Percentiles rank a stretch among this genome's conserved stretches.
Conservation (phyloP, 805 yeast genomes). For the Wickerhamiella alocasiicola region DNA sequence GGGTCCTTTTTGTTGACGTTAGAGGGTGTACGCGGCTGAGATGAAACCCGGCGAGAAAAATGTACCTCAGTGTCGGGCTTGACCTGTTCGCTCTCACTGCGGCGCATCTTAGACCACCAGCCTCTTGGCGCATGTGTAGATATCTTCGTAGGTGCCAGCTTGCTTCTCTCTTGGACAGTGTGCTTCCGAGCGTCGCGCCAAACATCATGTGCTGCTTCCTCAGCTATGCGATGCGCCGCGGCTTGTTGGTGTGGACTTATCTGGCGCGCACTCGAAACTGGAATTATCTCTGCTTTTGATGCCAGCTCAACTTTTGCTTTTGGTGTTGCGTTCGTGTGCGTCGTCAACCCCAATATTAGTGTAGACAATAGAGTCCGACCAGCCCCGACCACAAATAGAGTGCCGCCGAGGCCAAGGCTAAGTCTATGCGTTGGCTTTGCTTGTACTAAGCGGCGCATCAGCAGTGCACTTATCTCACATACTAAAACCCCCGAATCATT, state of each 20-base stretch:
- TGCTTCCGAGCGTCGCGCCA: constrained; percentile 1
- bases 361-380: constrained; percentile 11
- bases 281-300: background rate
- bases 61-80: no score
- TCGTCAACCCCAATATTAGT: constrained; percentile 1
- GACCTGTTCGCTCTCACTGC: no score
- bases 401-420: constrained; percentile 26
- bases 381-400: constrained; percentile 11
- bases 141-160: background rate
- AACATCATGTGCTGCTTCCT: constrained; percentile 2
- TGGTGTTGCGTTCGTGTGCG: background rate
- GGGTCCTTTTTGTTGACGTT: no score
- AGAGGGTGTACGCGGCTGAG: no score
- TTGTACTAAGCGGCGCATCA: constrained; percentile 19
- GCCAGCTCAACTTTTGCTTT: background rate
- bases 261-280: background rate
- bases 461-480: constrained; percentile 25
- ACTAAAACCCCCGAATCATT: constrained; percentile 39
- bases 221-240: background rate
- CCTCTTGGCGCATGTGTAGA: background rate
- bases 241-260: background rate
- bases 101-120: constrained; percentile 7
- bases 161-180: constrained; percentile 1
- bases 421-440: constrained; percentile 17
- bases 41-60: no score